A percentile compares a stretch with the other conserved stretches of the same genome.
Conservation (phyloP, 352 stramenopile species). For the Globisporangium okanoganense region DNA sequence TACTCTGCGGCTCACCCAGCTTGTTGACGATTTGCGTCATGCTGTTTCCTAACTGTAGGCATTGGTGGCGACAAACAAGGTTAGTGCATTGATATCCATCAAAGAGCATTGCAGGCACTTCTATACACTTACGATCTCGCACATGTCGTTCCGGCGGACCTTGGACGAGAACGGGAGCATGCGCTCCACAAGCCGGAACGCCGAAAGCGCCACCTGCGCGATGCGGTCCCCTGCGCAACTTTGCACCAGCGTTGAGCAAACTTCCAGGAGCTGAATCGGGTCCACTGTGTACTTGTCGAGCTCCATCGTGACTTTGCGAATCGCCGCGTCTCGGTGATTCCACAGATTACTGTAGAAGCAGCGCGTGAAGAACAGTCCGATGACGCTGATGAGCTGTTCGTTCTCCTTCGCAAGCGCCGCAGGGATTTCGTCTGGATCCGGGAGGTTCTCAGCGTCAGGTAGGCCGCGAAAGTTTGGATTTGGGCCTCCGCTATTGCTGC, state of each 20-base stretch:
- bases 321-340: constrained; percentile 82
- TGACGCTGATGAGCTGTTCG: constrained; percentile 68
- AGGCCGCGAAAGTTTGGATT: constrained; percentile 65
- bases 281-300: constrained; percentile 54
- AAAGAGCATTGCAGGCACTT: not conserved
- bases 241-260: constrained; percentile 69
- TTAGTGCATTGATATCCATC: not conserved
- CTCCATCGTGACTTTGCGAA: constrained; percentile 80
- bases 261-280: constrained; percentile 40
- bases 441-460: constrained; percentile 61
- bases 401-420: constrained; percentile 68
- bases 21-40: constrained; percentile 80
- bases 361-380: constrained; percentile 71
- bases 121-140: constrained; percentile 44
- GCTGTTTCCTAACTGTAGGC: constrained; percentile 58
- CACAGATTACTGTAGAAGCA: constrained; percentile 88
- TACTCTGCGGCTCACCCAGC: constrained; percentile 63
- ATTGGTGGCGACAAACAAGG: no score
- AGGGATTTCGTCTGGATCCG: constrained; percentile 70
- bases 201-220: constrained; percentile 66
- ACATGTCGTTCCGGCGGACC: constrained; percentile 62
- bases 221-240: constrained; percentile 71
- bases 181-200: constrained; percentile 60
- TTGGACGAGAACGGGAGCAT: constrained; percentile 47
- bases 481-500: constrained; percentile 4